Conservation (phyloP, 495 filamentous ascomycete genomes). For the Hypomontagnella submonticulosa region DNA sequence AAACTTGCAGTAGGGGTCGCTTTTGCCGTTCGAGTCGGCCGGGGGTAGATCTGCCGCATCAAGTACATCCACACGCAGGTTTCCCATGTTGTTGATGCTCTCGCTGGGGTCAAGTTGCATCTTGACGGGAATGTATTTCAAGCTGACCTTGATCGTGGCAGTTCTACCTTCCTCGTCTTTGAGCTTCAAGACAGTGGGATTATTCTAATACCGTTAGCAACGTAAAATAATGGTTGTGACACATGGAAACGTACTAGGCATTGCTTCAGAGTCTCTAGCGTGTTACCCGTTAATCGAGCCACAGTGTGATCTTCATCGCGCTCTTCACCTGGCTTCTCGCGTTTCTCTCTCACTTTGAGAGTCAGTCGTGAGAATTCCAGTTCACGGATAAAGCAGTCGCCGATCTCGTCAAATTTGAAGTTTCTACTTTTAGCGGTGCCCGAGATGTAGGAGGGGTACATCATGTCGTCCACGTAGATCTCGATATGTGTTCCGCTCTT, state of each 20-base stretch:
- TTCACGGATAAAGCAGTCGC: conserved; percentile 95
- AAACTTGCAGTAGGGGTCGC: conserved; percentile 97
- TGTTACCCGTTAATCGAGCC: conserved; percentile 85
- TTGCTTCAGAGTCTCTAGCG: conserved; percentile 83
- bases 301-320: conserved; percentile 75
- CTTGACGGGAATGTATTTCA: conserved; percentile 91
- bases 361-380: conserved; percentile 95
- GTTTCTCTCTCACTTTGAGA: conserved; percentile 79
- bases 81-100: conserved; percentile 98
- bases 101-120: conserved; percentile 95
- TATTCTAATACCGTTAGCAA: conserved; percentile 69
- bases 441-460: conserved; percentile 88
- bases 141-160: conserved; percentile 85
- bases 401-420: conserved; percentile 84
- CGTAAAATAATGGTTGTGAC: neutral
- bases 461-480: conserved; percentile 92
- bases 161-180: conserved; percentile 78
- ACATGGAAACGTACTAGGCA: conserved; percentile 71
- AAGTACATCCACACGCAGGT: conserved; percentile 87
- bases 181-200: conserved; percentile 82
- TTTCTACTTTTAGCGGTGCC: conserved; percentile 73
- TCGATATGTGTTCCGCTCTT: conserved; percentile 83
- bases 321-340: conserved; percentile 77
- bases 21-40: conserved; percentile 94
- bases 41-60: conserved; percentile 88